Evolutionary conservation across 2,329 filamentous ascomycete species (phyloP), one percentile per base, ranked within the genome.

Genomic region (Cordyceps cicadae): DNA sequence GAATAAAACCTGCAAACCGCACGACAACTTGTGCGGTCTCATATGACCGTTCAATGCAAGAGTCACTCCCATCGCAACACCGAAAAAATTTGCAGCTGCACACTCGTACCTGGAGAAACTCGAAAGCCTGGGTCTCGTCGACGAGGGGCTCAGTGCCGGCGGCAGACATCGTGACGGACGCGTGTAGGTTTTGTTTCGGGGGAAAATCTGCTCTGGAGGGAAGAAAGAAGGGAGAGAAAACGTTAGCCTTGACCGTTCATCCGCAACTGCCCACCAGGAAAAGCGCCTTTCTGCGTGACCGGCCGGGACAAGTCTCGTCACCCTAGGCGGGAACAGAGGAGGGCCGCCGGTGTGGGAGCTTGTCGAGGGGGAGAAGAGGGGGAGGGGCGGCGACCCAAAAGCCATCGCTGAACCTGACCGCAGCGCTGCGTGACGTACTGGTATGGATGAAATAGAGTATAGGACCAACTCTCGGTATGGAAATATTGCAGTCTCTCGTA

Each of bases 71-170:
- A 26, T 46, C 34, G 45, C 19, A 34, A 34, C 32, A 21, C 32
- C 9, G 15, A 51, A 56, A 50, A 54, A 61, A 50, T 51, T 51
- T n/a, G 34, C 53, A 63, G 45, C 43, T 64, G 46, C 55, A 53
- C 46, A 46, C 62, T 54, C 64, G 62, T 70, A 70, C 69, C 68
- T 69, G 66, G 62, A 65, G 62, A 64, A 66, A 65, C 65, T 67
- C 70, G 63, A 65, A 64, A 55, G 66, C 63, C 69, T 70, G 75
- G 72, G 76, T 76, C 76, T 77, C 77, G 69, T 77, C 77, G 72
- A 78, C 77, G 80, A 83, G 83, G 69, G 80, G 76, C 68, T 84
- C 81, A 67, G 77, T 77, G 66, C 75, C 76, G 67, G 75, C 70
- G 63, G 77, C 71, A 73, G 76, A 80, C 79, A 81, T 81, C 51